phyloP scores from a whole-genome alignment of 768 basidiomycete species.

The Zangia roseola region DNA sequence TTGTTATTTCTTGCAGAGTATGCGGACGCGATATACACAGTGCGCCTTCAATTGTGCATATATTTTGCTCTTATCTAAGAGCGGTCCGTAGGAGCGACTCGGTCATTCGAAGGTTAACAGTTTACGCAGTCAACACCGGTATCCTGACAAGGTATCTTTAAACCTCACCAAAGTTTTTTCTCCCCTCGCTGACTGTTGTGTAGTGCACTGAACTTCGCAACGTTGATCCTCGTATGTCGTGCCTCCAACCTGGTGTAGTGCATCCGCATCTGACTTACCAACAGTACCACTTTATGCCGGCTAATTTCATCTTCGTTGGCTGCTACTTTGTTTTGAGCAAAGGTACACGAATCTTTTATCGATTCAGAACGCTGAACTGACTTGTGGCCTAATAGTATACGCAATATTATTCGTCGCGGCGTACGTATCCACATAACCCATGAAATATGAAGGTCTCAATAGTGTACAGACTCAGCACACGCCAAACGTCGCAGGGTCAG shows the following conservation, averaged over 20 bases:
- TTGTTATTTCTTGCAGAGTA: conserved; percentile 51
- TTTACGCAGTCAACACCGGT: conserved; percentile 67
- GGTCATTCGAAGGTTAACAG: conserved; percentile 51
- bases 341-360: conserved; percentile 39
- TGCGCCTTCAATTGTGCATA: conserved; percentile 19
- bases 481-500: conserved; percentile 49
- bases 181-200: not conserved
- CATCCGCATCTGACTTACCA: not conserved
- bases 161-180: not conserved
- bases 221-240: conserved; percentile 52
- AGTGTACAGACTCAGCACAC: conserved; percentile 54
- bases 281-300: conserved; percentile 55
- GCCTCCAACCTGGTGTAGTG: not conserved
- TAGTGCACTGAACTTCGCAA: conserved; percentile 40
- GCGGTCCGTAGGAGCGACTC: conserved; percentile 45
- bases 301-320: conserved; percentile 58
- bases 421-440: conserved; percentile 33
- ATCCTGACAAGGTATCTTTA: conserved; percentile 52
- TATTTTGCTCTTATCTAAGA: too few relatives aligned
- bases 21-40: conserved; percentile 51
- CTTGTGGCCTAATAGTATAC: conserved; percentile 46
- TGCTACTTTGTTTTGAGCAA: conserved; percentile 68
- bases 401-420: conserved; percentile 66
- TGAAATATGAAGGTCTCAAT: conserved; percentile 9
- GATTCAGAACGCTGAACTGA: not conserved